Base-by-base conservation (phyloP, 106 monocot species). In the Triglochin maritima region DNA sequence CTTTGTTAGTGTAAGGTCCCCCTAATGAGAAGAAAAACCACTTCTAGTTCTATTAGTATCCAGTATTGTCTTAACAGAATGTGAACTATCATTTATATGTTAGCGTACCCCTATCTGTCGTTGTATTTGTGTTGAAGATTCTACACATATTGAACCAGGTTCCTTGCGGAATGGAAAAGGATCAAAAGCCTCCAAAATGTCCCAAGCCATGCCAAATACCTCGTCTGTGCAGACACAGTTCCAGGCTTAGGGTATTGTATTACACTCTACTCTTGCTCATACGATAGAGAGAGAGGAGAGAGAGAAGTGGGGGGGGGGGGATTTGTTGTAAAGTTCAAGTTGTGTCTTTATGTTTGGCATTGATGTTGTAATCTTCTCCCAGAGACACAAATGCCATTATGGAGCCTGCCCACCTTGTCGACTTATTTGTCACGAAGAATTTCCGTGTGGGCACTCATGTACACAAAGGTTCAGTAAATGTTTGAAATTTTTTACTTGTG, bases 361-460 rank as follows among this genome's bases (percentile, higher is more conserved):
- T 29, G 29, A 29, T 29, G 29, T 29, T 29, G 29, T 29, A 83
- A 85, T 90, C 81, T 47, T 62, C 49, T 66, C 10, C 42, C 75
- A 95, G 95, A 78, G 80, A 16, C 95, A 95, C 77, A 95, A 81
- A 72, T 95, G 95, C 77, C 95, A 95, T 67, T 95, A 95, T 81
- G 95, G 95, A 80, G 77, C 90, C 72, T 95, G 95, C 62, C 95
- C 90, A 67, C 85, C 90, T 72, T 95, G 95, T 75, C 78, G 79
- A 76, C 67, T 85, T 60, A 64, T 75, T 54, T 95, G 95, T 45
- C 66, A 79, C 5, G 87, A 95, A 62, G 56, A 74, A 61, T 63
- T 90, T 71, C 51, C 84, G 63, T 91, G 96, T 76, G 83, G 88
- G 41, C 96, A 96, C 77, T 84, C 59, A 52, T 96, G 96, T 77